Evolutionary conservation across 345 rosid genomes (phyloP).

Genomic region (Hypericum androsaemum): DNA sequence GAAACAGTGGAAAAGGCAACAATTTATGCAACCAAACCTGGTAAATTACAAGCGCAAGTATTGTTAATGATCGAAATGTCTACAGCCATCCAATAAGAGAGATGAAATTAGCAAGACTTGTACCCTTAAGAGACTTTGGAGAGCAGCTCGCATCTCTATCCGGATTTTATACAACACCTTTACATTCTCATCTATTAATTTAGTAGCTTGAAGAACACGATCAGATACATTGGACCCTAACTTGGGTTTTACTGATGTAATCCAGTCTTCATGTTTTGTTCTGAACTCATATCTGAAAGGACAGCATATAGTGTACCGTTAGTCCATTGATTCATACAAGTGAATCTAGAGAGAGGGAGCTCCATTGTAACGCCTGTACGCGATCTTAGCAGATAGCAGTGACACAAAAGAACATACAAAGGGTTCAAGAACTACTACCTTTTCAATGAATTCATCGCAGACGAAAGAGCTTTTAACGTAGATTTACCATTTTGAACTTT

Average conservation of each 20-base stretch:
- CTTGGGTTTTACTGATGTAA: constrained; percentile 59
- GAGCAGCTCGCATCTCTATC: constrained; percentile 62
- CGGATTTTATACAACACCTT: constrained; percentile 60
- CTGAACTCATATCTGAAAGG: constrained; percentile 70
- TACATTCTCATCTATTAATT: constrained; percentile 37
- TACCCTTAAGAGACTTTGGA: constrained; percentile 77
- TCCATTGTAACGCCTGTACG: too few species aligned
- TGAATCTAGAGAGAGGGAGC: too few species aligned
- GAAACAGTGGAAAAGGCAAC: too few species aligned
- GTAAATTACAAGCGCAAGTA: too few species aligned
- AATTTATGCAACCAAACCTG: too few species aligned
- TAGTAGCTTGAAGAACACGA: constrained; percentile 45
- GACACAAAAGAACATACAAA: too few species aligned
- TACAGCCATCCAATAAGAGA: too few species aligned
- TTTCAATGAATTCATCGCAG: constrained; percentile 64
- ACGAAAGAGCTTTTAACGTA: constrained; percentile 58
- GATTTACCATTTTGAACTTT: constrained; percentile 43
- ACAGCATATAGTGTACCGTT: constrained; percentile 9
- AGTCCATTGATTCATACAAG: background rate
- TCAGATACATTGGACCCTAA: constrained; percentile 49
- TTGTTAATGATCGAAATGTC: too few species aligned
- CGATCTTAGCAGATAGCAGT: too few species aligned
- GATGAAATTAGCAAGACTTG: too few species aligned
- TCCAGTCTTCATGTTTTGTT: constrained; percentile 86
- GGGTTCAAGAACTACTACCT: constrained; percentile 37